These are phyloP conservation scores for Cornus suecica DNA, from an alignment of 148 eudicot species.

Conservation along the genomic window DNA sequence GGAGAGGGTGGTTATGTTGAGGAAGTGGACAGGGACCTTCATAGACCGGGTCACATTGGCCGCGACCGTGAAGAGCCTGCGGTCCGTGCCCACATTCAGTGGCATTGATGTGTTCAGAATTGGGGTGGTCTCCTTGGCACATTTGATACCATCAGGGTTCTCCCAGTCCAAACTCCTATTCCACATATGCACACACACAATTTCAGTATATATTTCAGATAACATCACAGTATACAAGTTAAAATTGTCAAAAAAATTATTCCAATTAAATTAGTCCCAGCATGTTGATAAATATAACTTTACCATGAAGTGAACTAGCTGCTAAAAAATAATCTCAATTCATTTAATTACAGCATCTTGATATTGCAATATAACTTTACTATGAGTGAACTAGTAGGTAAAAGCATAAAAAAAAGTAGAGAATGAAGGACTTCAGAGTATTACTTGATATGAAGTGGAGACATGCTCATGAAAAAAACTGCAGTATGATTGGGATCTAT, in stretches of 20 bases:
- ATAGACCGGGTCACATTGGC: conserved; percentile 55
- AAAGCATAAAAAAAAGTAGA: not conserved
- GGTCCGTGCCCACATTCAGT: conserved; percentile 75
- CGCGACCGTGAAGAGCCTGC: conserved; percentile 53
- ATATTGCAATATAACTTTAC: too few relatives aligned
- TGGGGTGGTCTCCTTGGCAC: conserved; percentile 81
- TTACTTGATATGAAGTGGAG: conserved; percentile 97
- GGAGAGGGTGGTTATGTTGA: conserved; percentile 81
- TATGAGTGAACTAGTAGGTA: too few relatives aligned
- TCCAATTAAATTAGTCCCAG: too few relatives aligned
- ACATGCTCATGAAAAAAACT: conserved; percentile 88
- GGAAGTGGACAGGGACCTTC: conserved; percentile 63
- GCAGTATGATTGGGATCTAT: conserved; percentile 64
- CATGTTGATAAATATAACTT: too few relatives aligned
- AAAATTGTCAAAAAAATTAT: too few relatives aligned
- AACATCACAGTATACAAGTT: not conserved
- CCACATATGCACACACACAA: not conserved
- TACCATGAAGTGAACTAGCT: not conserved
- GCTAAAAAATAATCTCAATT: not conserved
- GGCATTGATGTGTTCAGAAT: conserved; percentile 61
- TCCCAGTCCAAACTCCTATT: conserved; percentile 84
- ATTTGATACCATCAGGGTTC: conserved; percentile 85
- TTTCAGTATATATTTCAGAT: not conserved
- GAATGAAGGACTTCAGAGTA: not conserved
- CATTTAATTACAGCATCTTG: too few relatives aligned